Evolutionary conservation across 768 basidiomycete species (phyloP).

Genomic region (Boletus eberwhitei): DNA sequence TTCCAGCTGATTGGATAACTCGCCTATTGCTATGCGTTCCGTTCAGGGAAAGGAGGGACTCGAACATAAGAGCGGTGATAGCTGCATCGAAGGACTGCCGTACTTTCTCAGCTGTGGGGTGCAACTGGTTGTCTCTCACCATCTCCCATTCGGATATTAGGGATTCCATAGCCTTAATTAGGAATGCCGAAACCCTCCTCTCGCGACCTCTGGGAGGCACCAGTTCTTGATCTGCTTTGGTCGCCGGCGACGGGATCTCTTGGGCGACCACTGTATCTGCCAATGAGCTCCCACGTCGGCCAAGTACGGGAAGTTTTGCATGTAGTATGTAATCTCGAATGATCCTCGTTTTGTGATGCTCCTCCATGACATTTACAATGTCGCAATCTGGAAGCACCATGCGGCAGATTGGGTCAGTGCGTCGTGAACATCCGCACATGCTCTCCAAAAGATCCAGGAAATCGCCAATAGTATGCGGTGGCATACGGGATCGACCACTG

Average conservation of each 20-base stretch:
- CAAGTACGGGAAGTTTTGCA: slow-evolving; percentile 54
- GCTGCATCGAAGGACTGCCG: slow-evolving; percentile 69
- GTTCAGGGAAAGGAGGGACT: slow-evolving; percentile 61
- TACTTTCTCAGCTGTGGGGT: slow-evolving; percentile 57
- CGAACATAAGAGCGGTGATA: slow-evolving; percentile 63
- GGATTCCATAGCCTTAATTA: slow-evolving; percentile 60
- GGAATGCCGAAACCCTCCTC: slow-evolving; percentile 56
- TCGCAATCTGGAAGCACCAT: slow-evolving; percentile 66
- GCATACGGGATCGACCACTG: slow-evolving; percentile 40
- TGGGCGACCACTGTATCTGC: background rate
- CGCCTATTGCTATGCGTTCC: slow-evolving; percentile 58
- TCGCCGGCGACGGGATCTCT: slow-evolving; percentile 6
- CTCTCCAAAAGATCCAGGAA: slow-evolving; percentile 59
- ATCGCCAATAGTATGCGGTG: slow-evolving; percentile 56
- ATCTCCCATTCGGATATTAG: slow-evolving; percentile 48
- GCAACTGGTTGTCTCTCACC: slow-evolving; percentile 29
- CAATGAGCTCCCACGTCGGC: slow-evolving; percentile 6
- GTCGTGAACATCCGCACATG: slow-evolving; percentile 54
- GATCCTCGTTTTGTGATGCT: slow-evolving; percentile 51
- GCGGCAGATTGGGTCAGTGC: slow-evolving; percentile 44
- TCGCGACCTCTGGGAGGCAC: slow-evolving; percentile 55
- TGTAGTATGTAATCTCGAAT: slow-evolving; percentile 71
- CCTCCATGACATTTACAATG: slow-evolving; percentile 57
- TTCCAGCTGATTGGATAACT: slow-evolving; percentile 62
- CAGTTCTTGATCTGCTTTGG: slow-evolving; percentile 30